These are phyloP conservation scores for Dactylellina parvicollis DNA, from an alignment of 2,329 filamentous ascomycete genomes.

Conservation along the genomic window DNA sequence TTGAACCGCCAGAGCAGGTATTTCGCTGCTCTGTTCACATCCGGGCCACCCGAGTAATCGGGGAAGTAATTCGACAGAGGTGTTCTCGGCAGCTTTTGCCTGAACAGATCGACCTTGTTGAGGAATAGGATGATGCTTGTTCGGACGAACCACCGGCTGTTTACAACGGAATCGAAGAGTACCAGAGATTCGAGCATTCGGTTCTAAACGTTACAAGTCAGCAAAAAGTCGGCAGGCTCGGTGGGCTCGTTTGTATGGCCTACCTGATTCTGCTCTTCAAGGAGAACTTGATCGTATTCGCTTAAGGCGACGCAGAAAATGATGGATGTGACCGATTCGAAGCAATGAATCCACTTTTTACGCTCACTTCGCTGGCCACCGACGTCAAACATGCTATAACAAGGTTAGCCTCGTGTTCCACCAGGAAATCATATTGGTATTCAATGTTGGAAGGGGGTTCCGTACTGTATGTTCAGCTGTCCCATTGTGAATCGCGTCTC, in stretches of 20 bases:
- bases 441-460: not conserved
- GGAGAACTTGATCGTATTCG: conserved; percentile 95
- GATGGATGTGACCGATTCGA: conserved; percentile 98
- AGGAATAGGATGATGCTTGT: conserved; percentile 98
- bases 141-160: conserved; percentile 98
- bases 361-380: conserved; percentile 95
- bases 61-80: conserved; percentile 95
- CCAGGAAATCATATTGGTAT: not conserved
- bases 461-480: conserved; percentile 95
- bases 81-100: conserved; percentile 88
- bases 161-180: conserved; percentile 97
- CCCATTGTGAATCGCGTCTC: conserved; percentile 99
- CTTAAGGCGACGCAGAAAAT: conserved; percentile 98
- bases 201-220: conserved; percentile 70
- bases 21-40: conserved; percentile 97
- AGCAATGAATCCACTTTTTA: conserved; percentile 99
- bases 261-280: conserved; percentile 98
- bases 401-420: conserved; percentile 57
- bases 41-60: conserved; percentile 96
- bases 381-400: conserved; percentile 93
- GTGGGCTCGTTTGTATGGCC: conserved; percentile 57
- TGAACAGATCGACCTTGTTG: conserved; percentile 99
- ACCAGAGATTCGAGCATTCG: conserved; percentile 99
- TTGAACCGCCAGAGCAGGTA: conserved; percentile 99
- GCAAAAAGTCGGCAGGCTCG: not conserved